Evolutionary conservation across 176 grass and related monocot genomes (phyloP), one percentile per base, ranked within the genome.

Genomic region (Dendrocalamus sinicus): DNA sequence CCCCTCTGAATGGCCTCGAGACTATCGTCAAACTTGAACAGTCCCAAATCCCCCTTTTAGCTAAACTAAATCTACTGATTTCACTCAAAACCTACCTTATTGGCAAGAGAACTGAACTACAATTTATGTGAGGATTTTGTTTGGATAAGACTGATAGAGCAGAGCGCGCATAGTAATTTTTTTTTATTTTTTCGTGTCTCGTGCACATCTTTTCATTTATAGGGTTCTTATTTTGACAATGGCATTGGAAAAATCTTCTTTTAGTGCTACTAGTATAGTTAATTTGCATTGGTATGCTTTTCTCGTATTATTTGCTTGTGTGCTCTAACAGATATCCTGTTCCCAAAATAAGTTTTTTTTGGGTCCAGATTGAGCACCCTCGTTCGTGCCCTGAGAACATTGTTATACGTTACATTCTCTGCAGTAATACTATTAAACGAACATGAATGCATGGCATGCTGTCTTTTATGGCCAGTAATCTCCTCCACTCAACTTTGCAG

Each of bases 401-500:
- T 72, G 44, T 46, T 51, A 54, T 84, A 48, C 59, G 10, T 37
- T 76, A 17, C 44, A 37, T 68, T 73, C 15, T 52, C 9, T 82
- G 58, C 23, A 67, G 23, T 73, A 57, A 4, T 67, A 75, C 71
- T 69, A 47, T 35, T 55, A 51, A 35, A 39, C 20, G 9, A 80
- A 70, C 60, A 76, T 75, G 30, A 81, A 75, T 53, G 8, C 43
- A 4, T 22, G 68, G 20, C 2, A 5, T 82, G 14, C 45, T 72
- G 3, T 85, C 17, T 75, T 39, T 61, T n/a, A 10, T 87, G 13
- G 7, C 75, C 48, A 68, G 40, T 72, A 48, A 76, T 67, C 43
- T 60, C 19, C 39, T 57, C 22, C 14, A 39, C 40, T 19, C 46
- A 15, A 60, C 60, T 87, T 90, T 87, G 64, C 75, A 99, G 97